These are phyloP conservation scores for Cicer arietinum DNA, from an alignment of 306 rosid genomes.

Conservation along the genomic window DNA sequence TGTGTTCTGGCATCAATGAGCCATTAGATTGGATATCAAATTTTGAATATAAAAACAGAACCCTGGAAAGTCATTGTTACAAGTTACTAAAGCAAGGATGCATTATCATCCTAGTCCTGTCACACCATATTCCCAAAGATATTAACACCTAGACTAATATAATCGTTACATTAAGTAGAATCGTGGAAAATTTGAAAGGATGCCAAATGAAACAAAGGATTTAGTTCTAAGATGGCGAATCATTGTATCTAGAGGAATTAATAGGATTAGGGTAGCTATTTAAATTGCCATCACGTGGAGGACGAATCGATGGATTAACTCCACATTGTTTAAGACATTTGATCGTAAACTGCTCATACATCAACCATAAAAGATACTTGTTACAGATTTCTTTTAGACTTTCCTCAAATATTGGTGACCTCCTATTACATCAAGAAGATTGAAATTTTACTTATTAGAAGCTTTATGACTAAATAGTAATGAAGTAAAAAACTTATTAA, in stretches of 20 bases:
- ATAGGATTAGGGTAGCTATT: conserved; percentile 14
- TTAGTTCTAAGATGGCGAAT: neutral
- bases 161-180: neutral
- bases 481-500: neutral
- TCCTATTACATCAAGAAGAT: neutral
- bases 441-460: neutral
- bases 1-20: conserved; percentile 8
- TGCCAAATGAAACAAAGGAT: conserved; percentile 1
- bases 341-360: neutral
- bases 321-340: neutral
- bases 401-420: neutral
- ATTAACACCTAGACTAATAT: no score
- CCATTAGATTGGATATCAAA: neutral
- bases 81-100: no score
- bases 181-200: neutral
- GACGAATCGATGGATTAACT: neutral
- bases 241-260: conserved; percentile 1
- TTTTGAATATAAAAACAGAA: neutral
- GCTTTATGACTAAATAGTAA: neutral
- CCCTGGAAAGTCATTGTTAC: no score
- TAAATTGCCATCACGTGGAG: conserved; percentile 16
- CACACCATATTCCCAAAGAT: no score
- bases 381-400: neutral
- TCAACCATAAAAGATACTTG: neutral
- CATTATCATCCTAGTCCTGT: no score